These are phyloP conservation scores for Nannochloropsis oceanica DNA, from an alignment of 108 stramenopile genomes.

Conservation along the genomic window DNA sequence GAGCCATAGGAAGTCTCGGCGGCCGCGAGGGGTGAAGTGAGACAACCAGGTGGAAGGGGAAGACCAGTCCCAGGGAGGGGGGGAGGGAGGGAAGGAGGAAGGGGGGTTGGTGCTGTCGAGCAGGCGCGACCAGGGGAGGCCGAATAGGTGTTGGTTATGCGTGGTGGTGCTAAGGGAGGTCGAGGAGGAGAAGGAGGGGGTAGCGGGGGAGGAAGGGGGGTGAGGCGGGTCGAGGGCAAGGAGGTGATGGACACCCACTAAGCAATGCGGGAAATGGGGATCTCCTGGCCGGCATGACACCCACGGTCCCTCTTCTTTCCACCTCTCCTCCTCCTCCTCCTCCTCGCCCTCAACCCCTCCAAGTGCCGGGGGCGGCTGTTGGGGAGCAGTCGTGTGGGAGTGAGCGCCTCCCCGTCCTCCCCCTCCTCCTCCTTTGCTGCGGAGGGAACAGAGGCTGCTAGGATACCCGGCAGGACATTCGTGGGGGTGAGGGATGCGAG, in stretches of 20 bases:
- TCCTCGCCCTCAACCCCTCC: background rate
- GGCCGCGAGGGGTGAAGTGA: background rate
- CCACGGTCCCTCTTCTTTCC: background rate
- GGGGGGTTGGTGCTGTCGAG: background rate
- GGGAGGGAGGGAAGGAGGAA: background rate
- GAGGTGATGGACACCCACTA: constrained; percentile 12
- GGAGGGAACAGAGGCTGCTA: background rate
- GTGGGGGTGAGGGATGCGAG: background rate
- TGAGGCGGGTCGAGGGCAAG: background rate
- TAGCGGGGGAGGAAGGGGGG: background rate
- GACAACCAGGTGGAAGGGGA: background rate
- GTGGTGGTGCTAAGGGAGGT: background rate
- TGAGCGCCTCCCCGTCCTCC: background rate
- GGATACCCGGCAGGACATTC: background rate
- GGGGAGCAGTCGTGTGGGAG: background rate
- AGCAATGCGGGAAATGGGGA: constrained; percentile 12
- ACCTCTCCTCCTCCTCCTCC: background rate
- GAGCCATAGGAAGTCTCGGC: background rate
- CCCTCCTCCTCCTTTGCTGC: background rate
- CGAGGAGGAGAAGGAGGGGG: background rate
- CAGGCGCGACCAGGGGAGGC: background rate
- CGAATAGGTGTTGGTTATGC: background rate
- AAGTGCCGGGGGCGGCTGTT: background rate
- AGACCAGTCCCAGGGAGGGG: background rate
- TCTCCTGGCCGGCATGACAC: constrained; percentile 13